Evolutionary conservation across 2,329 filamentous ascomycete species (phyloP), one percentile per base, ranked within the genome.

Genomic region (Harringtonia lauricola): DNA sequence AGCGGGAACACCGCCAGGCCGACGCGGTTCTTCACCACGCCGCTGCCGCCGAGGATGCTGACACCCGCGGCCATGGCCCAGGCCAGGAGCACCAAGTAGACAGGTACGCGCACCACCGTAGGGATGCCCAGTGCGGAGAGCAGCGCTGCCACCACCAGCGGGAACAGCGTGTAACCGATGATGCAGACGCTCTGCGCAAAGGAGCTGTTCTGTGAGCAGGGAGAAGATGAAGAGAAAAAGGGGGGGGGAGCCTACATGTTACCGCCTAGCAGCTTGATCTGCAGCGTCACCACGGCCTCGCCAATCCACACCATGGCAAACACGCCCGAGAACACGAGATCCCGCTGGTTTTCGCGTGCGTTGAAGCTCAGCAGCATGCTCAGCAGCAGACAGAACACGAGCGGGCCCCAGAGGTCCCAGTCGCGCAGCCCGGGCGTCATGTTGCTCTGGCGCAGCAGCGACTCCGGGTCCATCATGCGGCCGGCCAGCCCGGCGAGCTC

Each of bases 141-240:
- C 41, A 95, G 68, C 2, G 90, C 81, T 8, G 94, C 94, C 53
- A 98, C 85, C 54, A 96, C 92, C 42, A 98, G 77, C 2, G 92
- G 92, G 66, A 98, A 98, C 44, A 98, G 77, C 1, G 92, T 98
- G 64, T 98, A 98, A 37, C 92, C 92, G 59, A 98, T 98, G 55
- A 98, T 94, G 63, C 89, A 96, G 53, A 98, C 78, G 46, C 88
- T 94, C 64, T 98, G 92, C 58, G 94, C 92, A 63, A 98, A 98
- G 17, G 92, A 95, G 57, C 90, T 96, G 59, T 41, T 13, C 29
- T 3, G 14, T 41, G 18, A 41, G 39, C 22, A 37, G 17, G 15
- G 13, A 24, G 10, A 36, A 21, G 41, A 15, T 29, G 24, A 45
- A 22, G 8, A 18, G 37, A n/a, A 36, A 35, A 42, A 15, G 22